Conservation (phyloP, 2,329 filamentous ascomycete genomes). For the Hymenoscyphus fraxineus region DNA sequence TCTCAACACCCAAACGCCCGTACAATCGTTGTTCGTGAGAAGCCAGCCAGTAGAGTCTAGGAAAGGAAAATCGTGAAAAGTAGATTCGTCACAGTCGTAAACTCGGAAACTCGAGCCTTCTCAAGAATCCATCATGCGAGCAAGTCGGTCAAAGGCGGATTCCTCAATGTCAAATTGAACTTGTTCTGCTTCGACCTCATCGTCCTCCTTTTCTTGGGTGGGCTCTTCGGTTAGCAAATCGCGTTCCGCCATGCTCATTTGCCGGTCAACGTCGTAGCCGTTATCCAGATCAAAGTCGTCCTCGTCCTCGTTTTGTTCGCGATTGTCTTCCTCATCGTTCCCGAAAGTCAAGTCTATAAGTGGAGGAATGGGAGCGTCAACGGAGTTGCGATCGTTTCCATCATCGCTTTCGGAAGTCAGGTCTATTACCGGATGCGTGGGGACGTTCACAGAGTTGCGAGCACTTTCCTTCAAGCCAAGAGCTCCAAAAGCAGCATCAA, state of each 20-base stretch:
- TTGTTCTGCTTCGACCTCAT: constrained; percentile 4
- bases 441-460: not conserved
- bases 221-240: not conserved
- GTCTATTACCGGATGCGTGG: not conserved
- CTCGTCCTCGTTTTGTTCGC: not conserved
- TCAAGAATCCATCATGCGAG: constrained; percentile 9
- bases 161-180: constrained; percentile 16
- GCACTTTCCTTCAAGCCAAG: not conserved
- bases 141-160: constrained; percentile 21
- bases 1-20: not conserved
- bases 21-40: not conserved
- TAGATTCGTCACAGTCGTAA: not conserved
- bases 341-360: not conserved
- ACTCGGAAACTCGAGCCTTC: not conserved
- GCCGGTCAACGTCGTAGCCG: not conserved
- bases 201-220: not conserved
- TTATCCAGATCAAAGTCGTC: not conserved
- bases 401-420: not conserved
- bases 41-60: not conserved
- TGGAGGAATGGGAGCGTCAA: not conserved
- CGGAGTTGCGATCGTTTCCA: not conserved
- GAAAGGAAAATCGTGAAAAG: not conserved
- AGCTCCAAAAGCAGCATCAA: not conserved
- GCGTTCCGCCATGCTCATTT: not conserved
- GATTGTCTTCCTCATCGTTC: not conserved